phyloP scores from a whole-genome alignment of 495 filamentous ascomycete species.

The Penicillium ochrochloron region DNA sequence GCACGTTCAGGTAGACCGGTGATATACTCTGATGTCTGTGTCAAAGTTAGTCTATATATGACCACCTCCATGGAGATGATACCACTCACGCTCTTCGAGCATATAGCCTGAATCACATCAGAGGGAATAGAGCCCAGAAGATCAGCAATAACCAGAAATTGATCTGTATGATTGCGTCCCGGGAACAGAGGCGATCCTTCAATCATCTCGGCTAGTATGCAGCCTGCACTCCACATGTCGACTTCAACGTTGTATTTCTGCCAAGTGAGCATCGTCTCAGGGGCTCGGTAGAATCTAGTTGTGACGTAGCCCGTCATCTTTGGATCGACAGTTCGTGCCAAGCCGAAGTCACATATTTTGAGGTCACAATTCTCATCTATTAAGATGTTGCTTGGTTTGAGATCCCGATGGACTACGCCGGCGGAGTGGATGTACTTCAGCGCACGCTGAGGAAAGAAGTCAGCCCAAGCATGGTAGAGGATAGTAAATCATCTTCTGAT shows the following conservation, averaged over 20 bases:
- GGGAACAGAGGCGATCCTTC: slow-evolving; percentile 98
- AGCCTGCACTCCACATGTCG: slow-evolving; percentile 98
- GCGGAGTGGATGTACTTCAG: slow-evolving; percentile 99
- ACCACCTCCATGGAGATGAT: background rate
- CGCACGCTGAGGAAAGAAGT: slow-evolving; percentile 67
- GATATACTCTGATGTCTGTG: background rate
- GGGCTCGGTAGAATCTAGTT: slow-evolving; percentile 96
- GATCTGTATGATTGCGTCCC: slow-evolving; percentile 98
- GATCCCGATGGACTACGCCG: slow-evolving; percentile 94
- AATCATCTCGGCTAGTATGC: slow-evolving; percentile 99
- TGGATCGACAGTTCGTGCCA: slow-evolving; percentile 97
- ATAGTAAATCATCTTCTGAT: background rate
- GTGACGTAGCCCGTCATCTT: slow-evolving; percentile 99
- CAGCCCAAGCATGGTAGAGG: slow-evolving; percentile 32
- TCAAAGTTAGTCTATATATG: slow-evolving; percentile 59
- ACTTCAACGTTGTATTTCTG: slow-evolving; percentile 99
- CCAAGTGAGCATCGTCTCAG: slow-evolving; percentile 99
- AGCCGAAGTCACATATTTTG: slow-evolving; percentile 98
- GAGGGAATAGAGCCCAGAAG: slow-evolving; percentile 94
- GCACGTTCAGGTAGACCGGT: background rate
- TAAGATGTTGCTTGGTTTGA: slow-evolving; percentile 98
- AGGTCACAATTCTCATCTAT: slow-evolving; percentile 99
- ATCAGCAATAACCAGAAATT: slow-evolving; percentile 99
- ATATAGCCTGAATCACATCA: slow-evolving; percentile 97
- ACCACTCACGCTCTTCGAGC: slow-evolving; percentile 86